Conservation (phyloP, 192 early-diverging fungal genomes). For the Glomus cerebriforme region DNA sequence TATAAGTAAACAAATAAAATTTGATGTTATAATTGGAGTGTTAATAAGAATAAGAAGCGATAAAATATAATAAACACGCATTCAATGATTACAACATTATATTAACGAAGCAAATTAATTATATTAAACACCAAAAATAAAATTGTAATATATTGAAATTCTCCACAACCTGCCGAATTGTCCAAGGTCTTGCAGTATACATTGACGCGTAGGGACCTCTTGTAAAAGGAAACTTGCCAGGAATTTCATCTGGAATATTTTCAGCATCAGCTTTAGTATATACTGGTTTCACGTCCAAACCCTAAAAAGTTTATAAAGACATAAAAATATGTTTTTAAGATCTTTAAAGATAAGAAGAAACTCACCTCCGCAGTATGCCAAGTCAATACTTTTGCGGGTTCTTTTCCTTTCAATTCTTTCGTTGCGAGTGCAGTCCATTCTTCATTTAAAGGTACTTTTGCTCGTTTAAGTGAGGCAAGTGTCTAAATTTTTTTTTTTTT, state of each 20-base stretch:
- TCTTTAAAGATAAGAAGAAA: neutral
- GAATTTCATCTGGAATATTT: conserved; percentile 65
- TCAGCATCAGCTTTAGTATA: conserved; percentile 76
- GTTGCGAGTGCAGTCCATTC: conserved; percentile 73
- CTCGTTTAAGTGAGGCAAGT: neutral
- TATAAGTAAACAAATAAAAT: conserved; percentile 4
- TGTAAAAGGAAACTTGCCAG: conserved; percentile 87
- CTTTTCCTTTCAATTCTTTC: conserved; percentile 89
- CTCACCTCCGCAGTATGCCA: conserved; percentile 80
- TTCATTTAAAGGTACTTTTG: conserved; percentile 61
- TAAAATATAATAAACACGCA: too few relatives aligned
- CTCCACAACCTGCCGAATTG: conserved; percentile 69
- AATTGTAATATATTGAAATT: neutral
- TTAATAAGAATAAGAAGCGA: too few relatives aligned
- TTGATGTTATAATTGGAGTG: neutral
- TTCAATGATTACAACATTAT: too few relatives aligned
- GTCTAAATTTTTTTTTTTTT: conserved; percentile 32
- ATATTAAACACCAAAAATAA: neutral
- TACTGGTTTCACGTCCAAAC: conserved; percentile 82
- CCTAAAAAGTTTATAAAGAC: conserved; percentile 40
- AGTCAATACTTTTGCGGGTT: conserved; percentile 67
- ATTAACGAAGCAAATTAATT: neutral
- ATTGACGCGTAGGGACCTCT: conserved; percentile 82
- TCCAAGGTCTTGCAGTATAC: conserved; percentile 86
- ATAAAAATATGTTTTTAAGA: neutral